Base-by-base conservation (phyloP, 805 yeast genomes). In the Metschnikowia lunata region DNA sequence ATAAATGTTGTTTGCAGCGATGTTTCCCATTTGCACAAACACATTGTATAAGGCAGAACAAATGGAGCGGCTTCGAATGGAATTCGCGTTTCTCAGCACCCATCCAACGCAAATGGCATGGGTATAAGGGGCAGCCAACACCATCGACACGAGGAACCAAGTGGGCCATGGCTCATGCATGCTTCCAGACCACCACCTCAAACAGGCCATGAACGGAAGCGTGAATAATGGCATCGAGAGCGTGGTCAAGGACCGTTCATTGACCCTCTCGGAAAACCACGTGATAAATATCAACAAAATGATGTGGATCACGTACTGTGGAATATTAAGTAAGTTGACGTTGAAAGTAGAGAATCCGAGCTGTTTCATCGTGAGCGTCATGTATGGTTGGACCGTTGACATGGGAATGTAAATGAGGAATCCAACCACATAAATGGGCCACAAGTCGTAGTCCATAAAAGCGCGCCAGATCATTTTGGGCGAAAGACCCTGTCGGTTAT, bases 1-100 rank as follows among this genome's bases (percentile, higher is more conserved):
- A 60, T 83, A 84, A 7, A 84, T 71, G 53, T 82, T 77, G 7
- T 80, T 65, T 3, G 79, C 64, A 8, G 76, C 64, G 39, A 84
- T 79, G 14, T 67, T 60, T 1, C 80, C 83, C 0, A 78, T 66
- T 56, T 84, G 89, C 0, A 78, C 78, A 58, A 72, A 75, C 71
- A 82, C 80, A 54, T 83, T 84, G 56, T 78, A 82, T 37, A 83
- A 45, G 0, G 88, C 80, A 0, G 87, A 78, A 11, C 83, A 73
- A 5, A 83, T 80, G 0, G 88, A 77, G 52, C 90, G 67, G 2
- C 79, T 66, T n/a, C 82, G 63, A 26, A 83, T 84, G 1, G 83
- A 70, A 58, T 79, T 76, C 8, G 87, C 73, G 53, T 82, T 82
- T 27, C 76, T 60, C 0, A 88, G 80, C 45, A 79, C 74, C 81